Percentiles rank a stretch among this genome's conserved stretches.
These are phyloP conservation scores for Eremothecium sinecaudum DNA, from an alignment of 1,139 yeast genomes.

Conservation along the genomic window DNA sequence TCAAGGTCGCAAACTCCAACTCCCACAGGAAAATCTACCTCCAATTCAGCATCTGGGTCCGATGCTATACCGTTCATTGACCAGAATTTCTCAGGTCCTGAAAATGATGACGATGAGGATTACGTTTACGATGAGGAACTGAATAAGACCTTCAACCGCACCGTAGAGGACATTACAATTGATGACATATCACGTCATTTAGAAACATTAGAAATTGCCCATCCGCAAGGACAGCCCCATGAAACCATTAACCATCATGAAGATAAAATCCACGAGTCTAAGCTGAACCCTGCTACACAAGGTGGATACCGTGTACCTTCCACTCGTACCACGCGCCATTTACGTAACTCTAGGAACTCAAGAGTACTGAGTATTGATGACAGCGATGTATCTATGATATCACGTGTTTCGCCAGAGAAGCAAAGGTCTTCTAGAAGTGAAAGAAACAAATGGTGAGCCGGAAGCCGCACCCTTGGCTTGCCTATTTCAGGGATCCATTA, in stretches of 20 bases:
- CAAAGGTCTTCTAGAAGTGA: conserved; percentile 28
- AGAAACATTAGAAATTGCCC: conserved; percentile 29
- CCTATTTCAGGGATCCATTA: too few relatives aligned
- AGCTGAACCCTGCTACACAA: conserved; percentile 9
- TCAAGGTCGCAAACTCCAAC: conserved; percentile 14
- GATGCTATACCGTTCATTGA: conserved; percentile 23
- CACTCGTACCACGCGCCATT: conserved; percentile 22
- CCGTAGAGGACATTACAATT: conserved; percentile 32
- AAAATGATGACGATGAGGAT: conserved; percentile 30
- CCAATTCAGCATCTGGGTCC: conserved; percentile 6
- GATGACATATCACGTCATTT: conserved; percentile 32
- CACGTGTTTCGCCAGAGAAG: conserved; percentile 25
- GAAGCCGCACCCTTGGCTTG: too few relatives aligned
- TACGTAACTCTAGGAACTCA: conserved; percentile 18
- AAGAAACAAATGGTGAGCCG: conserved; percentile 11
- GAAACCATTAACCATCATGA: neutral
- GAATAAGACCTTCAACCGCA: conserved; percentile 31
- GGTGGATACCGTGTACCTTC: conserved; percentile 26
- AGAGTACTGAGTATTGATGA: conserved; percentile 24
- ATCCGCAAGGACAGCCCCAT: conserved; percentile 9
- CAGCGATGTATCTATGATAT: conserved; percentile 31
- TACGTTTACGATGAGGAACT: conserved; percentile 31
- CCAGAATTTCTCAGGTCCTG: conserved; percentile 24
- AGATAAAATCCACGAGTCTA: conserved; percentile 1
- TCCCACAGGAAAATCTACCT: conserved; percentile 8